A percentile compares a stretch with the other conserved stretches of the same genome.
Evolutionary conservation across 176 grass and related monocot genomes (phyloP).

Genomic region (Raddia guianensis): DNA sequence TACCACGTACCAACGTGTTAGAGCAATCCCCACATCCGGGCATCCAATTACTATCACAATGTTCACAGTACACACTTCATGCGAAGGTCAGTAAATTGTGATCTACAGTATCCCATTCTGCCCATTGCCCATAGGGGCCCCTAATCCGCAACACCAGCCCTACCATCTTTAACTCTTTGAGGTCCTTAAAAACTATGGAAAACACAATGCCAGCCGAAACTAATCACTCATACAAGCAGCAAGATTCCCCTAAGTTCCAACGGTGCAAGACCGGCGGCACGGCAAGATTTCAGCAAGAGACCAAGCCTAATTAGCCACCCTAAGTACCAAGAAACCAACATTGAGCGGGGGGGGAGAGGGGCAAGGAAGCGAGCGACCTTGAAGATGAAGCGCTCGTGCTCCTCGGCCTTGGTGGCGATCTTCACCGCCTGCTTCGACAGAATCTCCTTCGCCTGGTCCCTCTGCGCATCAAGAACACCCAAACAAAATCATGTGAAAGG

Average conservation of each 20-base stretch:
- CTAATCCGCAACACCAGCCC: neutral
- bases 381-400: slow-evolving; percentile 87
- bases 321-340: neutral
- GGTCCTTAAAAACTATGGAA: neutral
- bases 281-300: neutral
- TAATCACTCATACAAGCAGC: neutral
- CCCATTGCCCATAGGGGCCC: neutral
- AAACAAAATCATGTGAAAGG: neutral
- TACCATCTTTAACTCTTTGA: neutral
- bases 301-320: neutral
- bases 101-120: neutral
- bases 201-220: slow-evolving; percentile 21
- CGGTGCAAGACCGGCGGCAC: neutral
- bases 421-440: slow-evolving; percentile 90
- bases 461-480: slow-evolving; percentile 38
- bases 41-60: slow-evolving; percentile 23
- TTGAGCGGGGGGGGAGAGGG: neutral
- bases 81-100: slow-evolving; percentile 15
- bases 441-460: slow-evolving; percentile 78
- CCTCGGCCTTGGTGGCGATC: slow-evolving; percentile 83
- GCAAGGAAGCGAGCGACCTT: slow-evolving; percentile 55
- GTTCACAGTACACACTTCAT: neutral
- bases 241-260: neutral
- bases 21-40: slow-evolving; percentile 22
- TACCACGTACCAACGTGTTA: slow-evolving; percentile 28